Evolutionary conservation across 2,329 filamentous ascomycete species (phyloP).

Genomic region (Fusarium praegraminearum): DNA sequence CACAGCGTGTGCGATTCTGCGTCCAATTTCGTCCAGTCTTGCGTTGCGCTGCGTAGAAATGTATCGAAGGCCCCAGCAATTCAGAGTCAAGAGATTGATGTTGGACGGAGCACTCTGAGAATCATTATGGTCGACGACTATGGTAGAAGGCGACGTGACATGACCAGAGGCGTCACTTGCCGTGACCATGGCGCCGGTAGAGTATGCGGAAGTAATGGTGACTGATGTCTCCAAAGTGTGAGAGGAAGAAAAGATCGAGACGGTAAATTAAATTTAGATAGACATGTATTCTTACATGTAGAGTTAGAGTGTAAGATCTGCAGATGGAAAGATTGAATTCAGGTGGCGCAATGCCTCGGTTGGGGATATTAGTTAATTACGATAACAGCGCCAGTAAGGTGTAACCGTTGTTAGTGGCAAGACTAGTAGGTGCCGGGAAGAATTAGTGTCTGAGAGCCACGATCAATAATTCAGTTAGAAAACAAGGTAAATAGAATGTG

Average conservation of each 20-base stretch:
- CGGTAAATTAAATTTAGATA: not conserved
- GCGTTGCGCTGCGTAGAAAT: conserved; percentile 81
- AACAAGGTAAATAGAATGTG: not conserved
- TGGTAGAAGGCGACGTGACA: conserved; percentile 39
- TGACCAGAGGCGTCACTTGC: conserved; percentile 36
- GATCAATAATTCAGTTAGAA: conserved; percentile 1
- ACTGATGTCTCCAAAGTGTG: conserved; percentile 1
- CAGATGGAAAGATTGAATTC: conserved; percentile 12
- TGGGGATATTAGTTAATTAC: conserved; percentile 42
- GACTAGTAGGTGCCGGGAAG: conserved; percentile 14
- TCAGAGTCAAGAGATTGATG: conserved; percentile 87
- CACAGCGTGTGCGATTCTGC: conserved; percentile 75
- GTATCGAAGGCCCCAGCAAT: conserved; percentile 96
- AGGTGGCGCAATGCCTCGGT: conserved; percentile 23
- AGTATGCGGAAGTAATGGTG: conserved; percentile 31
- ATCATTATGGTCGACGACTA: conserved; percentile 39
- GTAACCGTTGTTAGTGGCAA: conserved; percentile 20
- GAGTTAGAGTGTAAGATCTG: conserved; percentile 1
- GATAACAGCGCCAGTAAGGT: conserved; percentile 19
- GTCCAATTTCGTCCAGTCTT: conserved; percentile 86
- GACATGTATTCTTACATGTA: not conserved
- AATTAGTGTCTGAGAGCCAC: conserved; percentile 6
- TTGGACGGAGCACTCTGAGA: conserved; percentile 60
- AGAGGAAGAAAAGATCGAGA: not conserved
- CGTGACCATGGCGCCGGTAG: conserved; percentile 39